These are phyloP conservation scores for Theileria annulata DNA, from an alignment of 169 alveolate species.

Conservation along the genomic window DNA sequence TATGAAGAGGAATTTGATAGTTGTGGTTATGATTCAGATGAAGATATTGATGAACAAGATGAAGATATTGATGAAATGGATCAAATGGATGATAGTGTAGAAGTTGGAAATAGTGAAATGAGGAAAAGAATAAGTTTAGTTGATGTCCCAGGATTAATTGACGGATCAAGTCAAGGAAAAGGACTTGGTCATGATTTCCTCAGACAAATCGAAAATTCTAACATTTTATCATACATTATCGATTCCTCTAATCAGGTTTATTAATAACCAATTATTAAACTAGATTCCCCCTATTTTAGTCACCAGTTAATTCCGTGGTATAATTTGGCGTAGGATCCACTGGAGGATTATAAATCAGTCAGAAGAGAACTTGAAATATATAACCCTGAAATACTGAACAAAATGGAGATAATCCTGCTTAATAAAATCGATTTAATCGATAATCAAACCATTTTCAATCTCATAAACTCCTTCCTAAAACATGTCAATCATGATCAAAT, in stretches of 20 bases:
- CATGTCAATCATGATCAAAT: constrained; percentile 33
- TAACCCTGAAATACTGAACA: constrained; percentile 23
- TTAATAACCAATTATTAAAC: constrained; percentile 12
- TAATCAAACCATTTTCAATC: neutral
- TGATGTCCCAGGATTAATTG: constrained; percentile 90
- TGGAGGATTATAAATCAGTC: constrained; percentile 56
- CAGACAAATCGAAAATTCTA: constrained; percentile 86
- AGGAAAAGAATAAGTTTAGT: constrained; percentile 67
- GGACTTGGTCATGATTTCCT: constrained; percentile 89
- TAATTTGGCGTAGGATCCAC: constrained; percentile 35
- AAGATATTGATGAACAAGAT: neutral
- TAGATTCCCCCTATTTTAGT: too few species aligned
- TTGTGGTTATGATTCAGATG: neutral
- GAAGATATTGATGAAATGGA: neutral
- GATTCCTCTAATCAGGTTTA: constrained; percentile 56
- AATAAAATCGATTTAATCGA: constrained; percentile 59
- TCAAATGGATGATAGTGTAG: neutral
- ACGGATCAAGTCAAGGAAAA: constrained; percentile 84
- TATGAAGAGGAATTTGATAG: neutral
- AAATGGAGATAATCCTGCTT: constrained; percentile 33
- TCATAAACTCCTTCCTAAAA: constrained; percentile 23
- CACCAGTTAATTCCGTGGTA: neutral
- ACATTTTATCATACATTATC: constrained; percentile 71
- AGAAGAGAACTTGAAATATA: constrained; percentile 39
- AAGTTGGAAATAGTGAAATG: neutral